Base-by-base conservation (phyloP, 768 basidiomycete species). In the Hydnum rufescens region DNA sequence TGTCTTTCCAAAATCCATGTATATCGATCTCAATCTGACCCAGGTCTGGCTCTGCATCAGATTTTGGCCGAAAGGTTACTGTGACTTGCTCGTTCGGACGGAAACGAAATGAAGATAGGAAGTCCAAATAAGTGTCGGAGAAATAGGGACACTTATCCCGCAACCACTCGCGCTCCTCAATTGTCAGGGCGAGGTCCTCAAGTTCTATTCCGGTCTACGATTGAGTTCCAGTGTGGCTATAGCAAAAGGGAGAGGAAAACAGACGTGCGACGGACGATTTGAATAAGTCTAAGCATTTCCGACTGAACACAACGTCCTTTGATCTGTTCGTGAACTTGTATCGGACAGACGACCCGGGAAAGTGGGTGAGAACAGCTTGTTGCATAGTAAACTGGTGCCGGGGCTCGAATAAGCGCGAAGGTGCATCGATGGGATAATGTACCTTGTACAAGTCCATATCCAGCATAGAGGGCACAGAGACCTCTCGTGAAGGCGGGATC, bases 401-500 rank as follows among this genome's bases (percentile, higher is more conserved):
- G 4, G 25, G 47, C 28, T 6, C 31, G 39, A 59, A 28, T 29
- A 44, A 52, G 34, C 28, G 16, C 3, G n/a, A 23, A 30, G 16
- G 8, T 8, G 54, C 32, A 55, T 30, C 55, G 52, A 48, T 30
- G 42, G 29, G 13, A 19, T 42, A 51, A 43, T 55, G 43, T 51
- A 80, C 88, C 75, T 93, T 97, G 76, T 96, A 96, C 29, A 93
- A 67, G 64, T 96, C 93, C 0, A 89, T 90, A 64, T 96, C 93
- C 43, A 96, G 72, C 50, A 96, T 69, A 16, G 87, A 90, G 28
- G 36, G 36, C 36, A 39, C 13, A 55, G 60, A 58, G 66, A 61
- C 76, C 82, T 81, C 80, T 80, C 71, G 48, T 42, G 39, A 36
- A 1, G 22, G 4, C 13, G 32, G 4, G 3, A 44, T n/a, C 5